Conservation (phyloP, 176 grass and related monocot species). For the Bromus sterilis region DNA sequence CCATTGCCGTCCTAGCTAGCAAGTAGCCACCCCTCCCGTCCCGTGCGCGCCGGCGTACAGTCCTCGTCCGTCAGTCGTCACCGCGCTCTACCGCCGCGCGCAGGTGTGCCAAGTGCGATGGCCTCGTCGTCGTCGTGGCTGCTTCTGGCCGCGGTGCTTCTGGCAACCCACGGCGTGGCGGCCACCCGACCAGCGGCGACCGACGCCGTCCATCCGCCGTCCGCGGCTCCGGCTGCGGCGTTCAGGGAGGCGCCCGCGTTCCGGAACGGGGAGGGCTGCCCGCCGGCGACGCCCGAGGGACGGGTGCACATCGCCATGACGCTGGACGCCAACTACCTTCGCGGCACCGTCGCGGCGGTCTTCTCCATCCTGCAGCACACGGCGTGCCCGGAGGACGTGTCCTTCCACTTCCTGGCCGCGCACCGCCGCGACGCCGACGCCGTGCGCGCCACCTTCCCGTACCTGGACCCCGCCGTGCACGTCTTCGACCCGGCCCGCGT, state of each 20-base stretch:
- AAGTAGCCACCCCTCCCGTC: neutral
- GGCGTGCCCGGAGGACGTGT: constrained; percentile 64
- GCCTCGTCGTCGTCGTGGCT: neutral
- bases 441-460: constrained; percentile 60
- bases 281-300: neutral
- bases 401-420: constrained; percentile 70
- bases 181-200: neutral
- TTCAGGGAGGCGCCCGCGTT: constrained; percentile 68
- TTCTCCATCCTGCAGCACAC: constrained; percentile 95
- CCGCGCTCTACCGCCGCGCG: neutral
- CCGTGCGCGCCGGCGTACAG: neutral
- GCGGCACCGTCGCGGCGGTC: constrained; percentile 74
- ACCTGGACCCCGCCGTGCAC: constrained; percentile 51
- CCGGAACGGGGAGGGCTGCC: constrained; percentile 56
- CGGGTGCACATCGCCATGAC: constrained; percentile 82
- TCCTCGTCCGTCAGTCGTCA: neutral
- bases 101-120: neutral
- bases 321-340: constrained; percentile 89
- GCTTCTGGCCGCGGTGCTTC: neutral
- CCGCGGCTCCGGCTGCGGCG: too few species aligned
- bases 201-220: too few species aligned
- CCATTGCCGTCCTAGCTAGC: neutral
- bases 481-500: constrained; percentile 71
- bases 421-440: neutral
- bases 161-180: neutral